These are phyloP conservation scores for Tulasnella sp. DNA, from an alignment of 768 basidiomycete genomes.

Conservation along the genomic window DNA sequence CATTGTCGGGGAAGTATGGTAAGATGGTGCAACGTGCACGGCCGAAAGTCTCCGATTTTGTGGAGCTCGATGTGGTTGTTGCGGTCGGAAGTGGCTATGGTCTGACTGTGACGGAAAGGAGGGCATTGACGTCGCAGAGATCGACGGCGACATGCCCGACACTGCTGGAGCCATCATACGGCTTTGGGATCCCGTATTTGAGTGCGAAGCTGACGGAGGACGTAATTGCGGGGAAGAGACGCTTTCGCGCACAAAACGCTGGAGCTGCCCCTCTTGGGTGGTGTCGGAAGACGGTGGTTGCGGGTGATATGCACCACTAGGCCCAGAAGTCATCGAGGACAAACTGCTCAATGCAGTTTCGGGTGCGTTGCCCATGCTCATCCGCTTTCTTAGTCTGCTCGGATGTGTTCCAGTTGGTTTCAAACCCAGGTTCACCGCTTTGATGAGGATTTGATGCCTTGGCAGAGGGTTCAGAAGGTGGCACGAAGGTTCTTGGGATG, in stretches of 20 bases:
- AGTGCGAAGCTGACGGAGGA: neutral
- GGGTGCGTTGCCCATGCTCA: conserved; percentile 7
- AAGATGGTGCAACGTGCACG: too few relatives aligned
- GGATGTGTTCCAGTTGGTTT: conserved; percentile 31
- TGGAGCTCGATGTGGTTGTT: too few relatives aligned
- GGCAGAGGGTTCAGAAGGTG: neutral
- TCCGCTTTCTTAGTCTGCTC: neutral
- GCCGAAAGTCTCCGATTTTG: too few relatives aligned
- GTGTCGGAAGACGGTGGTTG: neutral
- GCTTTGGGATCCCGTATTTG: neutral
- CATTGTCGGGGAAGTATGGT: too few relatives aligned
- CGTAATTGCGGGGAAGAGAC: conserved; percentile 4
- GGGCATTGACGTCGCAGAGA: neutral
- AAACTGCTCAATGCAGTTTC: neutral
- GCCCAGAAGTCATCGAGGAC: neutral
- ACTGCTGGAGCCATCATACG: neutral
- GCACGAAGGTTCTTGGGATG: neutral
- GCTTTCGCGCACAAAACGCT: neutral
- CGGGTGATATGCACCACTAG: neutral
- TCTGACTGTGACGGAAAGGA: neutral
- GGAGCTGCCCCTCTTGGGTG: neutral
- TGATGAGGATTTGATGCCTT: conserved; percentile 75
- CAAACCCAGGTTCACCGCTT: conserved; percentile 65
- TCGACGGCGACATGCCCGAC: conserved; percentile 4
- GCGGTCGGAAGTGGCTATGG: neutral